Conservation (phyloP, 139 green algal species). For the Diplosphaera chodatii region DNA sequence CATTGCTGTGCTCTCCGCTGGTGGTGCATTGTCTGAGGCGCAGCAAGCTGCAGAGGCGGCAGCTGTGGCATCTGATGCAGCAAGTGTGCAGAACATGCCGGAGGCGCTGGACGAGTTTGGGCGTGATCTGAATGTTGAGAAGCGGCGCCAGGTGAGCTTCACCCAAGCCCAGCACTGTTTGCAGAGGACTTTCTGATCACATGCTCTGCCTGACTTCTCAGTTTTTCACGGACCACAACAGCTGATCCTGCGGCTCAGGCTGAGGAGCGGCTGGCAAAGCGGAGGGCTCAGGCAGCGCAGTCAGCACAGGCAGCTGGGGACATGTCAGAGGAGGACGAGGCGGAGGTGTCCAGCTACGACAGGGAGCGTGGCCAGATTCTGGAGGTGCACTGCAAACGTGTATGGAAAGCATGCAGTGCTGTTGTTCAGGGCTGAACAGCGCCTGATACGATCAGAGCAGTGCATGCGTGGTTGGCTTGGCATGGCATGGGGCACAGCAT, state of each 20-base stretch:
- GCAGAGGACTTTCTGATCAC: too few relatives aligned
- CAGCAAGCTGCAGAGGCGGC: slow-evolving; percentile 35
- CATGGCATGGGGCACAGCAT: too few relatives aligned
- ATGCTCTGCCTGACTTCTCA: too few relatives aligned
- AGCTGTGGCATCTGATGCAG: slow-evolving; percentile 5
- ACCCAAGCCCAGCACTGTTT: too few relatives aligned
- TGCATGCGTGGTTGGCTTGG: too few relatives aligned
- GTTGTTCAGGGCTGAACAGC: too few relatives aligned
- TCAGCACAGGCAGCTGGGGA: slow-evolving; percentile 29
- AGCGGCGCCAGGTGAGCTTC: slow-evolving; percentile 32
- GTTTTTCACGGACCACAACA: too few relatives aligned
- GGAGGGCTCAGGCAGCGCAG: not conserved
- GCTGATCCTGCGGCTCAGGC: not conserved
- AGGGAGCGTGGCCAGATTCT: slow-evolving; percentile 55
- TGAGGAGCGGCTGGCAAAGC: slow-evolving; percentile 16
- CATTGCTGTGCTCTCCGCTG: slow-evolving; percentile 41
- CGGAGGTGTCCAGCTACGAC: slow-evolving; percentile 43
- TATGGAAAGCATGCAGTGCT: not conserved
- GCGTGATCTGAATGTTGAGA: slow-evolving; percentile 61
- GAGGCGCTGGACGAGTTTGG: slow-evolving; percentile 86
- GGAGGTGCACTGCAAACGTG: slow-evolving; percentile 4
- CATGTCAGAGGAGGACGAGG: slow-evolving; percentile 47
- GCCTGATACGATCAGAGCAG: too few relatives aligned
- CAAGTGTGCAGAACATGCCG: slow-evolving; percentile 15
- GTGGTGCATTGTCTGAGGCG: slow-evolving; percentile 31